phyloP scores from a whole-genome alignment of 2,329 filamentous ascomycete genomes.

The Ceratocystis huliohia region DNA sequence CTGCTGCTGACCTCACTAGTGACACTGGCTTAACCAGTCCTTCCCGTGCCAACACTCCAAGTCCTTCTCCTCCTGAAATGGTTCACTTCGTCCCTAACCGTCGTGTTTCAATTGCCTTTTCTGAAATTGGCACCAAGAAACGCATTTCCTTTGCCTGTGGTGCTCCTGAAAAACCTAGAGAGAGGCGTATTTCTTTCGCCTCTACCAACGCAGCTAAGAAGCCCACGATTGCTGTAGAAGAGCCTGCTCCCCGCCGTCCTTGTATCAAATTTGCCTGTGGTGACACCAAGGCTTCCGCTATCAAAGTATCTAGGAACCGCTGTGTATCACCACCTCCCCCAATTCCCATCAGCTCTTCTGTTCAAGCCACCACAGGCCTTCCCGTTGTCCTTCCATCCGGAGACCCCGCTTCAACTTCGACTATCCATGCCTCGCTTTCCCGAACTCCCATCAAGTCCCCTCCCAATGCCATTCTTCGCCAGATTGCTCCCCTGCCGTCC shows the following conservation, averaged over 20 bases:
- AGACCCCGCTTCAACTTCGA: constrained; percentile 18
- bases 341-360: constrained; percentile 8
- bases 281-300: constrained; percentile 1
- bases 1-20: constrained; percentile 85
- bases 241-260: constrained; percentile 35
- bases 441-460: constrained; percentile 15
- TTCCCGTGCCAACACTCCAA: constrained; percentile 74
- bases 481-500: constrained; percentile 13
- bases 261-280: constrained; percentile 66
- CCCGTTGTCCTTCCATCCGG: constrained; percentile 4
- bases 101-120: constrained; percentile 17
- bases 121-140: constrained; percentile 19
- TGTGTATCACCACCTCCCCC: constrained; percentile 17
- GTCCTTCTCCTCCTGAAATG: constrained; percentile 61
- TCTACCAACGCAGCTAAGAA: neutral
- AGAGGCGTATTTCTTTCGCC: constrained; percentile 11
- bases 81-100: constrained; percentile 29
- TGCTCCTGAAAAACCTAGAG: constrained; percentile 1
- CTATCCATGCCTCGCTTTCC: constrained; percentile 12
- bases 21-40: constrained; percentile 86
- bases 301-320: constrained; percentile 13
- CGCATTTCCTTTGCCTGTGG: constrained; percentile 22
- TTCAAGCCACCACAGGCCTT: constrained; percentile 5
- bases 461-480: constrained; percentile 9
- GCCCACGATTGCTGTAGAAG: constrained; percentile 10